A percentile compares a stretch with the other conserved stretches of the same genome.
phyloP scores from a whole-genome alignment of 768 basidiomycete species.

The Rhizopogon roseolus region DNA sequence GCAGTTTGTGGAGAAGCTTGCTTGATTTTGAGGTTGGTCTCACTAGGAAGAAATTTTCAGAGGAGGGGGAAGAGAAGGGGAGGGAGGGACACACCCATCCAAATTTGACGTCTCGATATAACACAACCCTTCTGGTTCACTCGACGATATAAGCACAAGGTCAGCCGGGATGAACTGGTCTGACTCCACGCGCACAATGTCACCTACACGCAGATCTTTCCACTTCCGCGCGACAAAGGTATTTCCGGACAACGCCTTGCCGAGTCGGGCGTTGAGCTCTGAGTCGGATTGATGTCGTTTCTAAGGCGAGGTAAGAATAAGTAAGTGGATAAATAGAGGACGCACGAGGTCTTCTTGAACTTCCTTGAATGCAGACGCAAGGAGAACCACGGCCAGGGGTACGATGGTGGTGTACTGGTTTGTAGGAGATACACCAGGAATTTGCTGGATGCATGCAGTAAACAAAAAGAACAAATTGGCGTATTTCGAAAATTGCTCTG shows the following conservation, averaged over 20 bases:
- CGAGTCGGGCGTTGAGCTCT: slow-evolving; percentile 79
- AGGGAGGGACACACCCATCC: slow-evolving; percentile 67
- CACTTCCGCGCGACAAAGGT: slow-evolving; percentile 76
- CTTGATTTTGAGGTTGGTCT: slow-evolving; percentile 99
- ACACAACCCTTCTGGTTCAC: slow-evolving; percentile 95
- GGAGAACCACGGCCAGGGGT: slow-evolving; percentile 81
- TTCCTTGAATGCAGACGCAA: slow-evolving; percentile 96
- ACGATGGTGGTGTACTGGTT: slow-evolving; percentile 93
- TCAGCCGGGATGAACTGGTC: slow-evolving; percentile 97
- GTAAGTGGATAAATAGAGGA: slow-evolving; percentile 2
- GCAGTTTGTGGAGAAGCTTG: slow-evolving; percentile 86
- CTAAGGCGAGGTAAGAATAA: slow-evolving; percentile 31
- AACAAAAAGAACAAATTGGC: slow-evolving; percentile 99
- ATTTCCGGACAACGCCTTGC: slow-evolving; percentile 69
- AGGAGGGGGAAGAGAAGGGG: not conserved
- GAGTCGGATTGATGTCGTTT: slow-evolving; percentile 97
- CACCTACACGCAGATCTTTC: slow-evolving; percentile 88
- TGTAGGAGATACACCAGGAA: slow-evolving; percentile 96
- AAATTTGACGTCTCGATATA: slow-evolving; percentile 98
- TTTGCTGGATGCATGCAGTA: slow-evolving; percentile 95
- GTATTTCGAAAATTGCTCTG: slow-evolving; percentile 98
- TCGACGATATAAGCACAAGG: slow-evolving; percentile 78
- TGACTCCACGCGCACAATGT: slow-evolving; percentile 85
- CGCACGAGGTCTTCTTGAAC: slow-evolving; percentile 88
- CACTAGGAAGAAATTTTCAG: slow-evolving; percentile 39